Evolutionary conservation across 192 early-diverging fungal genomes (phyloP), one percentile per base, ranked within the genome.

Genomic region (Coemansia sp.): DNA sequence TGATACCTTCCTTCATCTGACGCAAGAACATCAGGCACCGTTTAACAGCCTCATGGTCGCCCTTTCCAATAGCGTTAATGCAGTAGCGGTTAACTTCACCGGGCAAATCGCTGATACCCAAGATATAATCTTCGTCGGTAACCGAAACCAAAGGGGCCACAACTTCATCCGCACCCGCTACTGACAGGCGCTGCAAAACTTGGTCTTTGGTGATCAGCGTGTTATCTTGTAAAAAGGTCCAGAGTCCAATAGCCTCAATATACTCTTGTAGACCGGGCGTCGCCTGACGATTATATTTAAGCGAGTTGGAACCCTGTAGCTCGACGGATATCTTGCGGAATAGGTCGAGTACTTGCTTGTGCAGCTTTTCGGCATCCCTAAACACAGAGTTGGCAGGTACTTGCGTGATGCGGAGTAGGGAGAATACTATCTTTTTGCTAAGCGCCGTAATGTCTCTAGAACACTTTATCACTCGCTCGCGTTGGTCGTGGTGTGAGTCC

Each of bases 41-140:
- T 21, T 52, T 59, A 7, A 80, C 85, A 6, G 75, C 78, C 13
- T 80, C 69, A 3, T 59, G 62, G 23, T 87, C 77, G 33, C 82
- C 77, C 64, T 79, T 83, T 1, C 76, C 84, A 42, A 89, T 73
- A 3, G 80, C 63, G 50, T 87, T 89, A 58, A 89, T 89, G 71
- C 76, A 78, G 26, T 80, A 84, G 42, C 88, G 76, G 65, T 87
- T 89, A 32, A 89, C 72, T 58, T 89, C 88, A 10, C 88, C 88
- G 2, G 85, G 81, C 40, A 89, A 66, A 71, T 89, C 88, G 35
- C 85, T 77, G 11, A 89, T 64, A 0, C 88, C 88, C 52, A 89
- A 50, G 8, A 89, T 38, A 70, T 87, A 89, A 50, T 87, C 85
- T 30, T 63, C 68, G 14, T 86, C 74, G 1, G 79, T 64, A 3